Conservation (phyloP, 164 flowering plant species). For the Umbellularia californica region DNA sequence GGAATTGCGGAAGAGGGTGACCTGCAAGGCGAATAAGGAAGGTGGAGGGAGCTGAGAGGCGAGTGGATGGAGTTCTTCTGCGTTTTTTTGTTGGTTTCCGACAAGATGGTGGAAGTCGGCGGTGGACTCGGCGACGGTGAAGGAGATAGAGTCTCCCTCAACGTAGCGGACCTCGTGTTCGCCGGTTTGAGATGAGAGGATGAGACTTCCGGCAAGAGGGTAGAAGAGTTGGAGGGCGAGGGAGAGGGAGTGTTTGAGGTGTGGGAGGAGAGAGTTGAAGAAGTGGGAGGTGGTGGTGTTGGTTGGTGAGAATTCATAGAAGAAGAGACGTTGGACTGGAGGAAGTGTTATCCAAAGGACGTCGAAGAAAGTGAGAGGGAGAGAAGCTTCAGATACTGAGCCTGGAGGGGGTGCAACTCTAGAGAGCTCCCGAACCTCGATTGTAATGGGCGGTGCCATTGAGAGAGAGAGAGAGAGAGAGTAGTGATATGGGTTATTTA, state of each 20-base stretch:
- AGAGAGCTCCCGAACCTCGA: neutral
- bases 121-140: constrained; percentile 20
- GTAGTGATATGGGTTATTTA: too few species aligned
- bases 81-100: neutral
- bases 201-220: constrained; percentile 33
- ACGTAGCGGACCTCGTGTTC: constrained; percentile 24
- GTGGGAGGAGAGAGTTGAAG: constrained; percentile 16
- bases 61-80: neutral
- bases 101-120: constrained; percentile 5
- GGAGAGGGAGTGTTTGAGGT: constrained; percentile 35
- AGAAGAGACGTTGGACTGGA: constrained; percentile 12
- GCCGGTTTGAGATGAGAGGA: constrained; percentile 14
- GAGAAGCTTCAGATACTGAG: neutral
- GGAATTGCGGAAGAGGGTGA: constrained; percentile 14
- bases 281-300: neutral
- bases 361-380: constrained; percentile 16
- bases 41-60: neutral
- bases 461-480: too few species aligned
- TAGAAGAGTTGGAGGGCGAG: constrained; percentile 36
- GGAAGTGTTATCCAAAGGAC: neutral
- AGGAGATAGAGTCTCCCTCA: constrained; percentile 26
- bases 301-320: neutral
- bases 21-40: constrained; percentile 13
- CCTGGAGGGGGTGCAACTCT: neutral
- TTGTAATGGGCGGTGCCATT: neutral